Base-by-base conservation (phyloP, 495 filamentous ascomycete genomes). In the Cudoniella acicularis region DNA sequence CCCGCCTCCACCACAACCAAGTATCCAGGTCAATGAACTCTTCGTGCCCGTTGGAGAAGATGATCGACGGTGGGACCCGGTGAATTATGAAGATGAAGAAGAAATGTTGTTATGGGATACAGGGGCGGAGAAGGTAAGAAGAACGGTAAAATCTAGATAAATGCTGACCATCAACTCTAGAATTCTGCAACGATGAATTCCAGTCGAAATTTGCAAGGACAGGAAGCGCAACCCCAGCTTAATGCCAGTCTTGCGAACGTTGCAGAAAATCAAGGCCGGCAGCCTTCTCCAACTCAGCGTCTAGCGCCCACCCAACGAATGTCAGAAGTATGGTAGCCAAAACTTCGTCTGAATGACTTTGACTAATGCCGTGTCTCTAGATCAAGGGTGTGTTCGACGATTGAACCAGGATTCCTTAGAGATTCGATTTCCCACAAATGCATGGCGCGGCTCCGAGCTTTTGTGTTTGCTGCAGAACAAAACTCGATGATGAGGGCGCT, bases 71-170 rank as follows among this genome's bases (percentile, higher is more conserved):
- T 97, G 92, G 92, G 90, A 94, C 69, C 91, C 91, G 1, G 77
- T 84, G 36, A 84, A 89, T 54, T 82, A 88, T 17, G 86, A 86
- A 53, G 81, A 83, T 3, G 78, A 85, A 22, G 61, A 64, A 45
- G 86, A 91, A 43, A 86, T 83, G 50, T 76, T 96, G 26, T 85
- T 86, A 25, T 97, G 92, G 92, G 86, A 96, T 75, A 82, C 85
- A 10, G 88, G 81, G 61, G 85, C 78, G 21, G 70, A 81, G 23
- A 70, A 73, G 52, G 82, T 82, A 65, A 69, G 72, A 64, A 43
- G 16, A 24, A 43, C 30, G 61, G 49, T 52, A 24, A 11, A 23
- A 42, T 51, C 36, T 23, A 53, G 52, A 57, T 41, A 61, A 49
- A 49, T 21, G 43, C 49, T 59, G 21, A 57, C 36, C 16, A 3